Evolutionary conservation across 441 rosid species (phyloP), one percentile per base, ranked within the genome.

Genomic region (Erysimum cheiri): DNA sequence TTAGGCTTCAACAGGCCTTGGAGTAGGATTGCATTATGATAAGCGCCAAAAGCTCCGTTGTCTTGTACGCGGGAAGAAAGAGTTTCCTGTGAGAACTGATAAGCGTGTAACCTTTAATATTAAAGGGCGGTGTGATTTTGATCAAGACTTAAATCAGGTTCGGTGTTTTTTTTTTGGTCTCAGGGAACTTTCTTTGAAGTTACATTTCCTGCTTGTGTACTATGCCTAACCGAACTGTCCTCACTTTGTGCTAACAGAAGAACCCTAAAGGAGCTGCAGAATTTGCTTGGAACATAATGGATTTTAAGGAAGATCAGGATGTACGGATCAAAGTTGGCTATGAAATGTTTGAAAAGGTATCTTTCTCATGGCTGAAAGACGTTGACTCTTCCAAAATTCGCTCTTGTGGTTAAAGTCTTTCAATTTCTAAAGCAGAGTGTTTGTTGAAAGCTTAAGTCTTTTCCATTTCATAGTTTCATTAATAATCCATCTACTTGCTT

Each of bases 281-380:
- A 73, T 81, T 92, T 69, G 78, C 88, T 36, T 90, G 87, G 91
- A 84, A 83, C 81, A 74, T 87, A 77, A 72, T 78, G 69, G 81
- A 92, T 68, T 95, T 92, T 70, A 88, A 87, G 76, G 84, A 69
- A 77, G 95, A 89, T 58, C 98, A 95, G 69, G 97, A 90, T 70
- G 78, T 92, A 70, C 80, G 96, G 66, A 59, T 95, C 77, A 95
- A 85, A 84, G 67, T 92, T 66, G 99, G 99, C 61, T 84, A 89
- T 62, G 96, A 92, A 75, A 79, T 89, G 72, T 60, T 80, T 43
- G 89, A 87, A 37, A 85, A 89, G 93, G 99, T 92, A 87, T 35
- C 68, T 46, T 50, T 67, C 67, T 74, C 14, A 40, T 13, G 10
- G 13, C 52, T 33, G 26, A 60, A 52, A 52, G 19, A 28, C 59